Evolutionary conservation across 208 protist species (phyloP).

Genomic region (Leishmania amazonensis): DNA sequence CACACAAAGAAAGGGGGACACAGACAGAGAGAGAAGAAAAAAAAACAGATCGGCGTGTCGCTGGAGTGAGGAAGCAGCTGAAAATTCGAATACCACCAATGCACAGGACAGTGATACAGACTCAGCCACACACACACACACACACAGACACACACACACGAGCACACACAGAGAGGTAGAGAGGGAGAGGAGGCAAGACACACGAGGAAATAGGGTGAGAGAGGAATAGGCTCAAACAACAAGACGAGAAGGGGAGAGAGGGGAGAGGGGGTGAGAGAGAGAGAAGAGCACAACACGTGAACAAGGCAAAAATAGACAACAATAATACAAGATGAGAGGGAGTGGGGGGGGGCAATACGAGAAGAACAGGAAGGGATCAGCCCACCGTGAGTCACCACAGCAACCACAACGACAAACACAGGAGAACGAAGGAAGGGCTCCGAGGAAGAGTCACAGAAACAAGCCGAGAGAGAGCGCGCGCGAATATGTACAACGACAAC

Average conservation of each 20-base stretch:
- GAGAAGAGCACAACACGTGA: neutral
- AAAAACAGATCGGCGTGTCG: neutral
- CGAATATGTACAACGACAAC: neutral
- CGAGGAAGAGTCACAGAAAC: slow-evolving; percentile 3
- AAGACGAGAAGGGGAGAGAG: slow-evolving; percentile 20
- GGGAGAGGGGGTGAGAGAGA: neutral
- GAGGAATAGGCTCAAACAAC: neutral
- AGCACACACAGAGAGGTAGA: too few relatives aligned
- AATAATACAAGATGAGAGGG: neutral
- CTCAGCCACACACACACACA: neutral
- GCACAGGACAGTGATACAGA: neutral
- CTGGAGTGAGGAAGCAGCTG: neutral
- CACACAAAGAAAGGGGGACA: neutral
- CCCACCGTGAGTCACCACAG: neutral
- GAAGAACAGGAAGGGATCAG: neutral
- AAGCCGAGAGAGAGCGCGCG: slow-evolving; percentile 10
- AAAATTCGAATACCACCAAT: neutral
- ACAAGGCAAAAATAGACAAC: slow-evolving; percentile 3
- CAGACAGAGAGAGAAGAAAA: neutral
- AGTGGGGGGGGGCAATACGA: neutral
- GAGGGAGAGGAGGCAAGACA: neutral
- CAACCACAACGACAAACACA: neutral
- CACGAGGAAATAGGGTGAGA: neutral
- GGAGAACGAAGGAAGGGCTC: neutral
- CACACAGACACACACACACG: neutral